phyloP scores from a whole-genome alignment of 768 basidiomycete species.

The Artomyces pyxidatus region DNA sequence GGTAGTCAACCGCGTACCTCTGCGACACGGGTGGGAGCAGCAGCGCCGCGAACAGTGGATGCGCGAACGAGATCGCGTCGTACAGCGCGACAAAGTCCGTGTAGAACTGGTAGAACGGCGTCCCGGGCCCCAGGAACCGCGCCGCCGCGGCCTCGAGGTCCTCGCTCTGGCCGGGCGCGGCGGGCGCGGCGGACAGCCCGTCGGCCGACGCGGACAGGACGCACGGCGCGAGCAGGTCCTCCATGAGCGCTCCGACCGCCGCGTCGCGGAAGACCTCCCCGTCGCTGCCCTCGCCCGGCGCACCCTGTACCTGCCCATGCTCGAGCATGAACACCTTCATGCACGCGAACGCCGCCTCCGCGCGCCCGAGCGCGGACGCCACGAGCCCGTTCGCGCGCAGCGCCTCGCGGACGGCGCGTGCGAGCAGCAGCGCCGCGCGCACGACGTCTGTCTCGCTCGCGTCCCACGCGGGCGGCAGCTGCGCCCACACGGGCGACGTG shows the following conservation, averaged over 20 bases:
- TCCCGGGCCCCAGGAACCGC: constrained; percentile 51
- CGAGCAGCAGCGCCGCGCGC: constrained; percentile 59
- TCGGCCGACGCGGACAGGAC: constrained; percentile 26
- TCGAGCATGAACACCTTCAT: constrained; percentile 98
- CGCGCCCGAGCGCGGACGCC: constrained; percentile 37
- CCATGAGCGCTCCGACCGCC: constrained; percentile 52
- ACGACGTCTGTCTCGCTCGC: constrained; percentile 74
- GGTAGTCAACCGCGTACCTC: constrained; percentile 74
- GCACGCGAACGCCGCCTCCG: constrained; percentile 62
- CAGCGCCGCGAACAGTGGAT: constrained; percentile 65
- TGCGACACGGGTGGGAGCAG: constrained; percentile 72
- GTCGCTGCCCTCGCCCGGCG: constrained; percentile 21
- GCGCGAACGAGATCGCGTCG: constrained; percentile 82
- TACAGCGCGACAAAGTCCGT: constrained; percentile 88
- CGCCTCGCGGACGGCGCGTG: constrained; percentile 39
- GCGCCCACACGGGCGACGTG: constrained; percentile 59
- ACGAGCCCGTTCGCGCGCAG: constrained; percentile 34
- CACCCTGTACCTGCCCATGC: constrained; percentile 50
- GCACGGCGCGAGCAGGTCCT: constrained; percentile 49
- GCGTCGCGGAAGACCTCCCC: constrained; percentile 75
- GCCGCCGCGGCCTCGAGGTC: constrained; percentile 46
- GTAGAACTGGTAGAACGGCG: constrained; percentile 92
- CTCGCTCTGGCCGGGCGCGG: constrained; percentile 13
- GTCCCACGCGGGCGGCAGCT: constrained; percentile 65
- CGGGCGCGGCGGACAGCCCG: constrained; percentile 13